These are phyloP conservation scores for Malassezia equina DNA, from an alignment of 1,284 basidiomycete genomes.

Conservation along the genomic window DNA sequence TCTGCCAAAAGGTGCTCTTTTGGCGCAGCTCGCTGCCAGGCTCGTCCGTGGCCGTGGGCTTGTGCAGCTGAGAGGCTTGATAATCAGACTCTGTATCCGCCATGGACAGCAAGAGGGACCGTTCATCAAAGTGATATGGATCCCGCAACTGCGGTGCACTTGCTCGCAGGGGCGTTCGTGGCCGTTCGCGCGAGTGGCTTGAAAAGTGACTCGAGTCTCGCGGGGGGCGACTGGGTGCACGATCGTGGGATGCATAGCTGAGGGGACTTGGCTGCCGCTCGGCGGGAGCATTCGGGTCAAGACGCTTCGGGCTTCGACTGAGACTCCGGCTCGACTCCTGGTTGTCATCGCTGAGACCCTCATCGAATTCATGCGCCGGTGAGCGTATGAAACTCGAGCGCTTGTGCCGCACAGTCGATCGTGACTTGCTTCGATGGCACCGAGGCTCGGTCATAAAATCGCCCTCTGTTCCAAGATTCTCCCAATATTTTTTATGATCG, in stretches of 20 bases:
- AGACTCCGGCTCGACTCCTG: slow-evolving; percentile 23
- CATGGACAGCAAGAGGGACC: slow-evolving; percentile 1
- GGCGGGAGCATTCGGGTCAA: slow-evolving; percentile 1
- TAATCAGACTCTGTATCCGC: slow-evolving; percentile 4
- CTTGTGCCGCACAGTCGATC: neutral
- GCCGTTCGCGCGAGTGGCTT: neutral
- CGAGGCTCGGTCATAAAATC: neutral
- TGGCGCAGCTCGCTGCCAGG: slow-evolving; percentile 11
- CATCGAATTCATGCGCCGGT: neutral
- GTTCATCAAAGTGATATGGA: slow-evolving; percentile 20
- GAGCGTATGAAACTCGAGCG: neutral
- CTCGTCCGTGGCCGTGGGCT: slow-evolving; percentile 8
- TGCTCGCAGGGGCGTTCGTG: slow-evolving; percentile 5
- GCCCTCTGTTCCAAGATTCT: neutral
- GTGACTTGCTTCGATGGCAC: neutral
- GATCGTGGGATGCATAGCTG: neutral
- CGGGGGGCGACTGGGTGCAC: slow-evolving; percentile 11
- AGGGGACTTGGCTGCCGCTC: neutral
- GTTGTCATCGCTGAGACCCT: slow-evolving; percentile 7
- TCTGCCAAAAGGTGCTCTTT: slow-evolving; percentile 38
- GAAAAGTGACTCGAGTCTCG: neutral
- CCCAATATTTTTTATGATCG: neutral
- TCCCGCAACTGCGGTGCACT: slow-evolving; percentile 22
- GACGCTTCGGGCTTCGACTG: slow-evolving; percentile 29
- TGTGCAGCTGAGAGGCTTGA: neutral